Conservation (phyloP, 257 asterid genomes). For the Mitragyna speciosa region DNA sequence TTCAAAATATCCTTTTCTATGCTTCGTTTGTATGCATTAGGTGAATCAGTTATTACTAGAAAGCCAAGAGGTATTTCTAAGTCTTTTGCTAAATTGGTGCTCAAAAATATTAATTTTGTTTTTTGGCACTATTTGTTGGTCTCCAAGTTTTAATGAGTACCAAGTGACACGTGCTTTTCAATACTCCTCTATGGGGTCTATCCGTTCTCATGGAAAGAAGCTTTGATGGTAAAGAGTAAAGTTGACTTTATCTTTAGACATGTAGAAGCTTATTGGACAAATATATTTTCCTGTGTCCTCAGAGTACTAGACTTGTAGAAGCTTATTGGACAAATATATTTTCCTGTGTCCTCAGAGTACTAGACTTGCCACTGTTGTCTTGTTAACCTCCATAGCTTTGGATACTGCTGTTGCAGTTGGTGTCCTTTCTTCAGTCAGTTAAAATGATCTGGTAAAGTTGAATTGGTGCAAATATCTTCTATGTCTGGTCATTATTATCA, state of each 20-base stretch:
- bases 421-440: background rate
- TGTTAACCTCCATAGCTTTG: background rate
- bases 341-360: background rate
- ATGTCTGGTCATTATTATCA: background rate
- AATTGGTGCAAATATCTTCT: background rate
- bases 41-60: background rate
- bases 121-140: background rate
- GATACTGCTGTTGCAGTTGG: background rate
- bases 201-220: too few relatives aligned
- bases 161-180: background rate
- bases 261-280: background rate
- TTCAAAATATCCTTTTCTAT: slow-evolving; percentile 85
- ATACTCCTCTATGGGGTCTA: background rate
- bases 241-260: background rate
- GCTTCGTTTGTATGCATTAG: background rate
- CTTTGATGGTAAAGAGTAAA: too few relatives aligned
- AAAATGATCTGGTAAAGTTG: background rate
- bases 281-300: background rate
- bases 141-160: background rate
- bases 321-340: background rate
- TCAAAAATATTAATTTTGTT: background rate
- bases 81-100: background rate
- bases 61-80: background rate
- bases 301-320: background rate
- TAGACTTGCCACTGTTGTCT: background rate